Evolutionary conservation across 805 yeast species (phyloP), one percentile per base, ranked within the genome.

Genomic region (Zygosaccharomyces pseudorouxii): DNA sequence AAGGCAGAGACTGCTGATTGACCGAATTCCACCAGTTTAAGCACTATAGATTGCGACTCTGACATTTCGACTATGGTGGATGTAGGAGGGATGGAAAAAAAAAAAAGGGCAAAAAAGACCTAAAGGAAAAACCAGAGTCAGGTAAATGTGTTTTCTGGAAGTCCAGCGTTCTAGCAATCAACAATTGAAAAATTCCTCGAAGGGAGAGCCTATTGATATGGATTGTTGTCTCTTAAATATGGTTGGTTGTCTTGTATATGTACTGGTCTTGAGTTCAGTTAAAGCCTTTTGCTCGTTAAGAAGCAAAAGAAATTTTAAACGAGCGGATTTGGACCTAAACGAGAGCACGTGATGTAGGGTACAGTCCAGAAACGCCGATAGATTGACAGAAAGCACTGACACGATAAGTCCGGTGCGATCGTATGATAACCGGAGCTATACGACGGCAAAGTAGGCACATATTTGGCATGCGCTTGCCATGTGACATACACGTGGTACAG

Each of bases 1-100:
- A 71, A 70, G n/a, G 53, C 50, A 5, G 52, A 36, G 11, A 56
- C 31, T n/a, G 54, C 60, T 10, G 46, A 38, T n/a, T 53, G 53
- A 16, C 52, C 56, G 31, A 46, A 48, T 19, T 48, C 56, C 10
- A 62, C 35, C 18, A 51, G 44, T 42, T 55, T 56, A 12, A 45
- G 49, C 22, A 62, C 60, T 12, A 59, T 22, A n/a, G 62, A 58
- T 27, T 49, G 47, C 19, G 58, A 48, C 31, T 52, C 50, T 16
- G 51, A 39, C 27, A 12, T 31, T 30, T 33, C 22, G 37, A 33
- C 20, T 14, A 9, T 33, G 19, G 11, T 14, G 9, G 37, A n/a
- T 8, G 20, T 18, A 29, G 27, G 20, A 22, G 2, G 9, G 16
- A 27, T 3, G 10, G 12, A 14, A 22, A 28, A 7, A 14, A 39